Evolutionary conservation across 192 early-diverging fungal species (phyloP).

Genomic region (Borealophlyctis nickersoniae): DNA sequence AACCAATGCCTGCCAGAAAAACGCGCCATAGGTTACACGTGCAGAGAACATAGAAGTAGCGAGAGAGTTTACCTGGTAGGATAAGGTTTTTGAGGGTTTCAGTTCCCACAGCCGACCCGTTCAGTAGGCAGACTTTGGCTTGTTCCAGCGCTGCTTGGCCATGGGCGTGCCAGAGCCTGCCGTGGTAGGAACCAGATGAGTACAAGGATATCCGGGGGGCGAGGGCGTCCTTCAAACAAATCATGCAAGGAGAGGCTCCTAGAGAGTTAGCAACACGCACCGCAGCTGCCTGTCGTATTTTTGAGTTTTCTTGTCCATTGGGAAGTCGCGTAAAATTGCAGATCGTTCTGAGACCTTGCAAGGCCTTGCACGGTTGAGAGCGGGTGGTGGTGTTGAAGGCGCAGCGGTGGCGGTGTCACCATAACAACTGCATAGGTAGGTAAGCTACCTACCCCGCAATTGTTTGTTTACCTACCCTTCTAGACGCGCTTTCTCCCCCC

Average conservation of each 20-base stretch:
- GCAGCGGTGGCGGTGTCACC: no score
- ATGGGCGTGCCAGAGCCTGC: conserved; percentile 88
- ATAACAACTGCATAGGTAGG: no score
- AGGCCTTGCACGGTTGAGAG: no score
- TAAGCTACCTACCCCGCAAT: no score
- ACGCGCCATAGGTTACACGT: background rate
- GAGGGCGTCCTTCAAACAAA: background rate
- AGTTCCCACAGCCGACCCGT: conserved; percentile 78
- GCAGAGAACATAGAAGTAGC: background rate
- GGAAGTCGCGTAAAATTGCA: no score
- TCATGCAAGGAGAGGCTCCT: background rate
- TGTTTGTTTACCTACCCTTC: no score
- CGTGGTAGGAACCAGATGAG: no score
- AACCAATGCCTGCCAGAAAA: conserved; percentile 72
- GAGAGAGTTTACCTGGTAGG: conserved; percentile 73
- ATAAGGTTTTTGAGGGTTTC: conserved; percentile 95
- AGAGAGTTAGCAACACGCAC: conserved; percentile 36
- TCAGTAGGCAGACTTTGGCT: conserved; percentile 79
- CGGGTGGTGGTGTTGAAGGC: no score
- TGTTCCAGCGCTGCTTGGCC: conserved; percentile 86
- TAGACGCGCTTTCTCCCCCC: no score
- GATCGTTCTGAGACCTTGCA: no score
- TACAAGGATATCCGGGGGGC: no score
- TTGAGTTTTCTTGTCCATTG: conserved; percentile 59
- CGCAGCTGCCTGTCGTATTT: conserved; percentile 86